Evolutionary conservation across 2,329 filamentous ascomycete genomes (phyloP), one percentile per base, ranked within the genome.

Genomic region (Exophiala lecanii-corni): DNA sequence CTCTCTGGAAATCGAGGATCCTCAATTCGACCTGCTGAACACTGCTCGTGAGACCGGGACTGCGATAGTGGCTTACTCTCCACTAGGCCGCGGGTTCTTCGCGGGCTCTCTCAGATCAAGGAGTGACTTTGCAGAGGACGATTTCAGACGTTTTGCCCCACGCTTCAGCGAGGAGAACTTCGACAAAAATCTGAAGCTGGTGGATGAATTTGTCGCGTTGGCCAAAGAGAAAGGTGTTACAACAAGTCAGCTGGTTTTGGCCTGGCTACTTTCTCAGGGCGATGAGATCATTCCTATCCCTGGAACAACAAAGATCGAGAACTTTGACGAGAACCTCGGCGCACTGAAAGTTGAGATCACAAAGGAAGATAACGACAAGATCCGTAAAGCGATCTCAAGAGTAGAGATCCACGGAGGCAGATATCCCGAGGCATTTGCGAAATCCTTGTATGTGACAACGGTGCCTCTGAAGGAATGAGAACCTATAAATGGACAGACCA

Each of bases 211-310:
- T 62, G 50, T 47, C 3, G 63, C 56, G 4, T 55, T 82, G 4
- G 78, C 76, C 0, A 62, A 69, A 31, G 66, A 62, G 48, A 82
- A 84, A 61, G 70, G 65, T 3, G 69, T 67, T 34, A 80, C 79
- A 0, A 53, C 76, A 0, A 69, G 68, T 1, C 74, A 86, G 57
- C 57, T 86, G 21, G 73, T 76, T 1, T 64, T 84, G 19, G 80
- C 80, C 0, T 85, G 81, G 79, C 53, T 84, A 43, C 54, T 81
- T 50, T 72, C 72, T 3, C 78, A 83, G 54, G 76, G 76, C 21
- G 28, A 82, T 83, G 70, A 54, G 35, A 53, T 59, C 19, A 44
- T 57, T 41, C 56, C 55, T 0, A 57, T 58, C 36, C 57, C 57
- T 12, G 56, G 57, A 9, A 60, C 57, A 16, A 59, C 54, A 18